These are phyloP conservation scores for Chaetomium tenue DNA, from an alignment of 495 filamentous ascomycete species.

Conservation along the genomic window DNA sequence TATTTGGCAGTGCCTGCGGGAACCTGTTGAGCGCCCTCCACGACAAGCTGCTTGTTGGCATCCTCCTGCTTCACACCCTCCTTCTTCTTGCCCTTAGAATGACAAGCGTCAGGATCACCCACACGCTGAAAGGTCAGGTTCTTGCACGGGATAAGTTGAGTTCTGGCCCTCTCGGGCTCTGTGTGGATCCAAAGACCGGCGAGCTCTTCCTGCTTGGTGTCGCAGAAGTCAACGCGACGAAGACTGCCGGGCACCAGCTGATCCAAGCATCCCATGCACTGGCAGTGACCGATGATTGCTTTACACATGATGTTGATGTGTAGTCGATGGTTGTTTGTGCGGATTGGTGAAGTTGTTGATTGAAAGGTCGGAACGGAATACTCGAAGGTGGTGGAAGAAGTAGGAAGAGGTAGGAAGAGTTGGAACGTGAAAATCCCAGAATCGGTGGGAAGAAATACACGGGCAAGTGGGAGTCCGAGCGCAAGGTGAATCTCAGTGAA, in stretches of 20 bases:
- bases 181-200: background rate
- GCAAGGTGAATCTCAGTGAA: too few relatives aligned
- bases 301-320: background rate
- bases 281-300: slow-evolving; percentile 2
- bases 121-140: background rate
- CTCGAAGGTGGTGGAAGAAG: background rate
- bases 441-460: too few relatives aligned
- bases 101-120: background rate
- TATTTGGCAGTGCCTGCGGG: background rate
- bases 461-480: too few relatives aligned
- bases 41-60: background rate
- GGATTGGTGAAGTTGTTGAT: background rate
- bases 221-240: background rate
- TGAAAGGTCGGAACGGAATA: background rate
- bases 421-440: too few relatives aligned
- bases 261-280: background rate
- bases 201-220: background rate
- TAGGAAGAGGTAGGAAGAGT: background rate
- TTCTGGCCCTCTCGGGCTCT: too few relatives aligned
- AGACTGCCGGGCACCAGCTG: background rate
- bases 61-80: background rate
- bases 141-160: background rate
- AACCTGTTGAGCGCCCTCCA: background rate
- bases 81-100: background rate
- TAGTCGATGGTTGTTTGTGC: background rate